A percentile compares a stretch with the other conserved stretches of the same genome.
Evolutionary conservation across 768 basidiomycete species (phyloP).

Genomic region (Leccinum fibrillosum): DNA sequence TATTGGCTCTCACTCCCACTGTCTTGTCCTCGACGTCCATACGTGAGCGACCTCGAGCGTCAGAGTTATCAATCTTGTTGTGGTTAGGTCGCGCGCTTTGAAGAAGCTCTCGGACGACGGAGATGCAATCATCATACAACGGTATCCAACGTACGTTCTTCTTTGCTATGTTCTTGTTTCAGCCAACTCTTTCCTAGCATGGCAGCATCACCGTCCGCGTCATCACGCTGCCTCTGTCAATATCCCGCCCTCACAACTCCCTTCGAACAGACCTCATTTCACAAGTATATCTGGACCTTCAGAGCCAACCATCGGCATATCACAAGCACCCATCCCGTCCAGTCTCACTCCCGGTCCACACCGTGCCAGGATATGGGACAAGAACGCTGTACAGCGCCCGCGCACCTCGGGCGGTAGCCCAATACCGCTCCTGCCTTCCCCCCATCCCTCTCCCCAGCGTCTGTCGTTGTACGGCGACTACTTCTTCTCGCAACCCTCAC

Average conservation of each 20-base stretch:
- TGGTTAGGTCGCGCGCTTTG: background rate
- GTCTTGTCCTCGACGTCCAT: background rate
- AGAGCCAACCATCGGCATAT: background rate
- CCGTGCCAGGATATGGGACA: constrained; percentile 23
- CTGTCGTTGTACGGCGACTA: constrained; percentile 30
- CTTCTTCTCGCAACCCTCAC: constrained; percentile 13
- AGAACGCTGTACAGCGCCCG: constrained; percentile 7
- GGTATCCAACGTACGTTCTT: constrained; percentile 13
- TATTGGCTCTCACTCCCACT: background rate
- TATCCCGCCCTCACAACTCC: constrained; percentile 7
- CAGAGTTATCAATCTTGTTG: background rate
- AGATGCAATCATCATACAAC: constrained; percentile 30
- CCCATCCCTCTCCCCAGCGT: constrained; percentile 11
- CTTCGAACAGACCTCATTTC: constrained; percentile 18
- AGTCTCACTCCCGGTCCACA: constrained; percentile 25
- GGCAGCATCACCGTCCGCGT: constrained; percentile 15
- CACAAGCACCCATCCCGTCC: constrained; percentile 18
- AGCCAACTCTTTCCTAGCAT: constrained; percentile 11
- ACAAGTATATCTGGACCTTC: constrained; percentile 17
- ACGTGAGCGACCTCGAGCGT: background rate
- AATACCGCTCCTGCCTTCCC: constrained; percentile 1
- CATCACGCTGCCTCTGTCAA: constrained; percentile 23
- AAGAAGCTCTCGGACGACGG: background rate
- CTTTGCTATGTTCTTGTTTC: background rate
- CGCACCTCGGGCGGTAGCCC: constrained; percentile 4